Evolutionary conservation across 1,139 yeast species (phyloP), one percentile per base, ranked within the genome.

Genomic region (Lipomyces yarrowii): DNA sequence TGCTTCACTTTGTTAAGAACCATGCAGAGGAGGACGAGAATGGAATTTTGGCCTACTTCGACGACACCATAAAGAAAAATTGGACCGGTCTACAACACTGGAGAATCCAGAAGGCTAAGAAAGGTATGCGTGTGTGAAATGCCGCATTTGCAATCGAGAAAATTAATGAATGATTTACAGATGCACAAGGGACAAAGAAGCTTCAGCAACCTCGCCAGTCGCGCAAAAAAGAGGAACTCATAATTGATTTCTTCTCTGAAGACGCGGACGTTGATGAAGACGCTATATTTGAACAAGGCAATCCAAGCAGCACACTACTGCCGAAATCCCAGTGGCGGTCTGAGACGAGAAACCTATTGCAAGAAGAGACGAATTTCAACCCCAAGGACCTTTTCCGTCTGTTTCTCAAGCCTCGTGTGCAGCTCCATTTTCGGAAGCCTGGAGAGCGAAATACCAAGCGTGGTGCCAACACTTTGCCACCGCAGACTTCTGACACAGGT

Each of bases 81-180:
- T 91, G 97, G 97, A 84, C 96, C 56, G 97, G 97, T 8, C 94
- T 97, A 5, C 96, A 91, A 70, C 96, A 91, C 77, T 94, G 98
- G 98, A 90, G 89, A 77, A 90, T 93, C 11, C 80, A 84, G 56
- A 85, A 86, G 35, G 80, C 89, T 65, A 88, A 83, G 71, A 75
- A 60, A 48, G 33, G 55, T 52, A 23, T 26, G 33, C 30, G 55
- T 10, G 13, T 13, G 33, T 13, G 18, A 5, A 15, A 10, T 18
- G 23, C 21, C n/a, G 3, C 11, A 21, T 52, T 2, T 13, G n/a
- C 11, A 23, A 7, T 52, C 2, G n/a, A 23, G 61, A 56, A n/a
- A 13, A 53, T 21, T 51, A 73, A 75, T 65, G 26, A 51, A 21
- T 21, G 42, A 4, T 42, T 42, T 23, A 23, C 30, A 52, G 70